phyloP scores from a whole-genome alignment of 106 monocot genomes.

The Ottelia alismoides region DNA sequence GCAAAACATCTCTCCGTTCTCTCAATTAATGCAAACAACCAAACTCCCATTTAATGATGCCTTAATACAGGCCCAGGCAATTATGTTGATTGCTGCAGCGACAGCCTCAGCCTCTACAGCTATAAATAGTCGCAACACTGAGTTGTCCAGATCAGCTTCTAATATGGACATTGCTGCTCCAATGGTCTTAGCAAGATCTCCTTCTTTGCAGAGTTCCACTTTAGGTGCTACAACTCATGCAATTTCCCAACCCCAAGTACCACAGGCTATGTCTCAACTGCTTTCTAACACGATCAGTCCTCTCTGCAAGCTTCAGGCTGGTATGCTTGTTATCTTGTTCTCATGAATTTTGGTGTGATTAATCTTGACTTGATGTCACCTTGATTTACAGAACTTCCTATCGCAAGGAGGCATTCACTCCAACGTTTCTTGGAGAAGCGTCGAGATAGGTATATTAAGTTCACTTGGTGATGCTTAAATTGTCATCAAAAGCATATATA shows the following conservation, averaged over 20 bases:
- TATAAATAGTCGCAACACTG: too few relatives aligned
- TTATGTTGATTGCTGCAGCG: slow-evolving; percentile 76
- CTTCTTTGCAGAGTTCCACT: slow-evolving; percentile 49
- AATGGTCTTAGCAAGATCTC: slow-evolving; percentile 26
- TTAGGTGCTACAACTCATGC: not conserved
- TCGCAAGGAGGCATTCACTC: slow-evolving; percentile 85
- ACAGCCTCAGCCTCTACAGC: slow-evolving; percentile 4
- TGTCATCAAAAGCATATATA: too few relatives aligned
- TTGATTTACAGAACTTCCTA: slow-evolving; percentile 39
- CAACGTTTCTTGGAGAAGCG: slow-evolving; percentile 93
- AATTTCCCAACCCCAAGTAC: not conserved
- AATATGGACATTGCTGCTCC: slow-evolving; percentile 4
- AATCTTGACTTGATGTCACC: not conserved
- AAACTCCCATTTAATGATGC: too few relatives aligned
- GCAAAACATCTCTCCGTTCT: too few relatives aligned
- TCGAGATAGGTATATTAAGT: slow-evolving; percentile 62
- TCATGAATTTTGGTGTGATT: not conserved
- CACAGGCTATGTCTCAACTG: slow-evolving; percentile 8
- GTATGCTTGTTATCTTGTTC: slow-evolving; percentile 7
- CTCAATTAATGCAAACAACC: too few relatives aligned
- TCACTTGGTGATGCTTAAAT: too few relatives aligned
- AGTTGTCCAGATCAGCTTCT: not conserved
- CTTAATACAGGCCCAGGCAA: slow-evolving; percentile 92
- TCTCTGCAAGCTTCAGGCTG: slow-evolving; percentile 60
- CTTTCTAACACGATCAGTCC: slow-evolving; percentile 12